phyloP scores from a whole-genome alignment of 2,329 filamentous ascomycete species.

The Hymenoscyphus fraxineus region DNA sequence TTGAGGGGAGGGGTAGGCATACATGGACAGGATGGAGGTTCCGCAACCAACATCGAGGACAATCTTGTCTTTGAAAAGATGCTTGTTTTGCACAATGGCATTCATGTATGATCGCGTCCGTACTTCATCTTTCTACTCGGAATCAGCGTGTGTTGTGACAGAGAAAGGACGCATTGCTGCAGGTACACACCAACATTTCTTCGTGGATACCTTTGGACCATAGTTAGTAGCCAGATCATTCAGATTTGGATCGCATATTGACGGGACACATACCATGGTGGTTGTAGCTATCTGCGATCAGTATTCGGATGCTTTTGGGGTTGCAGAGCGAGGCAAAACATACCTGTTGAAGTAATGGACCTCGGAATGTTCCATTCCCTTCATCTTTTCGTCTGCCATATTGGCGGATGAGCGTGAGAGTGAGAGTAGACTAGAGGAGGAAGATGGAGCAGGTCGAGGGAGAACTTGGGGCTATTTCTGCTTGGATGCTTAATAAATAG shows the following conservation, averaged over 20 bases:
- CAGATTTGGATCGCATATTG: slow-evolving; percentile 19
- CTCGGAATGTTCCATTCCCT: slow-evolving; percentile 58
- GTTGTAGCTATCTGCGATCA: slow-evolving; percentile 67
- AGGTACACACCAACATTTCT: slow-evolving; percentile 84
- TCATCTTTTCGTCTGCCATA: slow-evolving; percentile 51
- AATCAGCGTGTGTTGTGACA: slow-evolving; percentile 19
- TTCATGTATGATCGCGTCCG: slow-evolving; percentile 96
- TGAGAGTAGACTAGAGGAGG: not conserved
- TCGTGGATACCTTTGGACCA: slow-evolving; percentile 75
- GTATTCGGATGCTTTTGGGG: slow-evolving; percentile 2
- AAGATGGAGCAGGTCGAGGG: not conserved
- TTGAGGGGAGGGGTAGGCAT: slow-evolving; percentile 38
- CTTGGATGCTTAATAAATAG: not conserved
- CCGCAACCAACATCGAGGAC: slow-evolving; percentile 97
- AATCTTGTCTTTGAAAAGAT: slow-evolving; percentile 86
- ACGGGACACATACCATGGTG: slow-evolving; percentile 73
- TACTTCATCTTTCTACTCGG: slow-evolving; percentile 87
- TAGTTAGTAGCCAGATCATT: slow-evolving; percentile 30
- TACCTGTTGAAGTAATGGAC: slow-evolving; percentile 99
- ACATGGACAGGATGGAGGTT: slow-evolving; percentile 98
- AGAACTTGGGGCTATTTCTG: not conserved
- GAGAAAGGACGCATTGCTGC: slow-evolving; percentile 18
- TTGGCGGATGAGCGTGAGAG: slow-evolving; percentile 15
- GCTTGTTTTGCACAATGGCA: slow-evolving; percentile 93
- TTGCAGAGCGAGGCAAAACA: slow-evolving; percentile 20